A percentile compares a stretch with the other conserved stretches of the same genome.
Conservation (phyloP, 164 flowering plant species). For the Umbellularia californica region DNA sequence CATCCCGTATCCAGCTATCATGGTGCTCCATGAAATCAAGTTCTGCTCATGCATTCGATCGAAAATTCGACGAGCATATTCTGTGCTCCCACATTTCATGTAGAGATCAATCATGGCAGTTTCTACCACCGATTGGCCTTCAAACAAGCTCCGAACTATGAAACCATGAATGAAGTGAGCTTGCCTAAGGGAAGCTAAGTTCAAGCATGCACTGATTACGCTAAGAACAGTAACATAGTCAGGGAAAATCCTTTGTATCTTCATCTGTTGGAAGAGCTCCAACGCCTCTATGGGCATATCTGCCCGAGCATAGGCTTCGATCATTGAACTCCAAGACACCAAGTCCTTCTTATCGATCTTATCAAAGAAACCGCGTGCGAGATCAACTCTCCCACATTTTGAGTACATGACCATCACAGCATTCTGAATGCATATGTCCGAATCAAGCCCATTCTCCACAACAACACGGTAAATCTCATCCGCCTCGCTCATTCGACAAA, state of each 20-base stretch:
- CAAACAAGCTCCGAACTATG: constrained; percentile 11
- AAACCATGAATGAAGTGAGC: constrained; percentile 26
- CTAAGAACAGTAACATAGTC: constrained; percentile 29
- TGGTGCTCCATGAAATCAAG: constrained; percentile 36
- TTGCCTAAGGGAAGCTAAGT: constrained; percentile 16
- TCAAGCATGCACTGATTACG: constrained; percentile 8
- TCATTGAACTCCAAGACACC: constrained; percentile 34
- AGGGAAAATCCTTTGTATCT: constrained; percentile 10
- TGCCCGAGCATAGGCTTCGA: constrained; percentile 26
- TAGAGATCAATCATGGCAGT: constrained; percentile 29
- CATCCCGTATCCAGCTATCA: constrained; percentile 37
- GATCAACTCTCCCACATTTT: constrained; percentile 24
- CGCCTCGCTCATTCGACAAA: constrained; percentile 13
- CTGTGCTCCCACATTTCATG: constrained; percentile 28
- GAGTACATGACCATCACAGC: constrained; percentile 31
- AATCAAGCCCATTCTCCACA: constrained; percentile 14
- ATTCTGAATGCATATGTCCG: constrained; percentile 23
- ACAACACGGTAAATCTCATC: constrained; percentile 20
- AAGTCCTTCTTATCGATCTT: constrained; percentile 21
- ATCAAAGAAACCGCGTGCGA: constrained; percentile 20
- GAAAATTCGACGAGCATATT: constrained; percentile 24
- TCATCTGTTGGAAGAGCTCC: constrained; percentile 24
- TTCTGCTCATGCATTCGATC: constrained; percentile 25
- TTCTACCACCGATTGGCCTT: constrained; percentile 7
- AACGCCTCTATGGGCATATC: constrained; percentile 20